Evolutionary conservation across 2,329 filamentous ascomycete species (phyloP).

Genomic region (Clarireedia homoeocarpa): DNA sequence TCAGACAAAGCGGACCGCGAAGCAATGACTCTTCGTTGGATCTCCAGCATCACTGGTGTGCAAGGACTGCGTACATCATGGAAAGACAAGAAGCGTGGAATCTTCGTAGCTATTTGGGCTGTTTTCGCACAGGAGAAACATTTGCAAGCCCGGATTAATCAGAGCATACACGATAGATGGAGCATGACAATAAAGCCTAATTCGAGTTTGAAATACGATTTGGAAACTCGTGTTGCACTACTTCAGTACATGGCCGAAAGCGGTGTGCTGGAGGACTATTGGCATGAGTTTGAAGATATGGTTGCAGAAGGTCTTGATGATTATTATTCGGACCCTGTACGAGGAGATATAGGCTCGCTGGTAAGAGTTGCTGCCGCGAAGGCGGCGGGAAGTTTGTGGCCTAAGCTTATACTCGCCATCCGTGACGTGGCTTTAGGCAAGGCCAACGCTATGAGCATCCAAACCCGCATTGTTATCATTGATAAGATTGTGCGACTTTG

Average conservation of each 20-base stretch:
- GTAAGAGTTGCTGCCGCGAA: constrained; percentile 73
- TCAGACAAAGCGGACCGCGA: constrained; percentile 32
- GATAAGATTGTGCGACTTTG: constrained; percentile 54
- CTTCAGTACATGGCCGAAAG: constrained; percentile 46
- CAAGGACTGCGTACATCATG: constrained; percentile 17
- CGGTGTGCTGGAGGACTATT: constrained; percentile 26
- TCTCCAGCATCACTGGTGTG: constrained; percentile 33
- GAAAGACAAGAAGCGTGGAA: constrained; percentile 32
- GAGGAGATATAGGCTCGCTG: constrained; percentile 84
- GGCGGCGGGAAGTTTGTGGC: constrained; percentile 44
- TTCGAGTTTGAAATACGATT: constrained; percentile 23
- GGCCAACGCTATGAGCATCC: too few species aligned
- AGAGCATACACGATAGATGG: constrained; percentile 47
- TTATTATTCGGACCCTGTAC: constrained; percentile 75
- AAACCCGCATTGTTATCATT: not conserved
- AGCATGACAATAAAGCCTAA: constrained; percentile 29
- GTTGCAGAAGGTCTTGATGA: constrained; percentile 64
- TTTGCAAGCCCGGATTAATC: constrained; percentile 25
- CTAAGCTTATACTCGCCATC: too few species aligned
- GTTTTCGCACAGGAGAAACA: constrained; percentile 4
- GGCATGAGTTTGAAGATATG: constrained; percentile 15
- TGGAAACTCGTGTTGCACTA: constrained; percentile 48
- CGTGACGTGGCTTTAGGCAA: too few species aligned
- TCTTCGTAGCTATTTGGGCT: constrained; percentile 42
- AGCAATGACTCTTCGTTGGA: constrained; percentile 40